A percentile compares a stretch with the other conserved stretches of the same genome.
These are phyloP conservation scores for Penicillium chermesinum DNA, from an alignment of 495 filamentous ascomycete species.

Conservation along the genomic window DNA sequence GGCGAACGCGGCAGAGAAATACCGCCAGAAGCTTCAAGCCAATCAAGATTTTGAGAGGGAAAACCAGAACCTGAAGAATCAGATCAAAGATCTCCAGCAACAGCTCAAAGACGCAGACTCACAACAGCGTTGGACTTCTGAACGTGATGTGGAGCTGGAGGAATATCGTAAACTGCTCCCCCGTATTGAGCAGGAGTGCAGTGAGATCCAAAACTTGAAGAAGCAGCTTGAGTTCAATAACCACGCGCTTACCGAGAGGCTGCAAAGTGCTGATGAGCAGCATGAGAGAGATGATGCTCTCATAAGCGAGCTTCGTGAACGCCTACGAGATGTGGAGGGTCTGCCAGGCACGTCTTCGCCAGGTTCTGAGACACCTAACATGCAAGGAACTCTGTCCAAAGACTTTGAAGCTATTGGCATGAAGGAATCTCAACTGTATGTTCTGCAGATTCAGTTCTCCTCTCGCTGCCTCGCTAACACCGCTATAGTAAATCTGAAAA, in stretches of 20 bases:
- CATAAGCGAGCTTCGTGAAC: conserved; percentile 50
- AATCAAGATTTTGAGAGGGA: conserved; percentile 68
- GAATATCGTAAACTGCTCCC: conserved; percentile 54
- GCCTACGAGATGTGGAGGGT: conserved; percentile 47
- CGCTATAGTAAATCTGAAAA: conserved; percentile 37
- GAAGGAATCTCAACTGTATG: conserved; percentile 38
- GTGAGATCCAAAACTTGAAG: conserved; percentile 52
- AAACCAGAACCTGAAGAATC: conserved; percentile 56
- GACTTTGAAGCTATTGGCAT: conserved; percentile 43
- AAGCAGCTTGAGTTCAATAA: conserved; percentile 56
- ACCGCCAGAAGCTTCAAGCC: conserved; percentile 68
- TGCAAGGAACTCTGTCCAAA: conserved; percentile 42
- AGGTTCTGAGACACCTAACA: conserved; percentile 35
- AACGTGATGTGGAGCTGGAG: conserved; percentile 52
- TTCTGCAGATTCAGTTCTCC: neutral
- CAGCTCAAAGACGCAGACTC: conserved; percentile 52
- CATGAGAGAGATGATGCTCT: conserved; percentile 50
- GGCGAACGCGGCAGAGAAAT: conserved; percentile 70
- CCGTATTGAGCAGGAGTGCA: conserved; percentile 57
- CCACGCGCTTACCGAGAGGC: conserved; percentile 48
- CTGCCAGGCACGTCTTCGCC: conserved; percentile 39
- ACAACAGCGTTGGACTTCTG: conserved; percentile 39
- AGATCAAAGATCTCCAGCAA: conserved; percentile 52
- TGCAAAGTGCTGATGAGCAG: conserved; percentile 50
- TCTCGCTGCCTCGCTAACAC: conserved; percentile 12